Evolutionary conservation across 805 yeast species (phyloP).

Genomic region (Metschnikowia lochheadii): DNA sequence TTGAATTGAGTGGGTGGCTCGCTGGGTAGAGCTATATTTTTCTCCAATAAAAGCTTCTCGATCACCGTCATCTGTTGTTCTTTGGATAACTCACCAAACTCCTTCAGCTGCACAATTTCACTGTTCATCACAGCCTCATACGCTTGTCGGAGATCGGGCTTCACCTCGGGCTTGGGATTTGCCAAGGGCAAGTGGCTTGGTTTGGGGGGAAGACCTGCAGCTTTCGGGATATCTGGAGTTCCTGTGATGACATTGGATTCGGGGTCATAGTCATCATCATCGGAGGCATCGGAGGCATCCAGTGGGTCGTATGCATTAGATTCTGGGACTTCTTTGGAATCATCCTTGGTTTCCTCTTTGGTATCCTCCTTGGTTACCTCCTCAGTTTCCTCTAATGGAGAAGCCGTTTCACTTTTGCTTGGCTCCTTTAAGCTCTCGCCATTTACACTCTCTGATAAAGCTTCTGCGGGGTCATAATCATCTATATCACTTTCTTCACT

Average conservation of each 20-base stretch:
- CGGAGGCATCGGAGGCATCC: slow-evolving; percentile 3
- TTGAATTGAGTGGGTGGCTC: not conserved
- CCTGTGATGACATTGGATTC: slow-evolving; percentile 5
- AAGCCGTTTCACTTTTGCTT: not conserved
- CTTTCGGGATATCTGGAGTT: not conserved
- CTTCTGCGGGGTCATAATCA: slow-evolving; percentile 2
- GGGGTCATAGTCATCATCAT: slow-evolving; percentile 17
- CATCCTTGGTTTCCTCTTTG: too few species aligned
- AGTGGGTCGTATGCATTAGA: too few species aligned
- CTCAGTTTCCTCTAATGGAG: not conserved
- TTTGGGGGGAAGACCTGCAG: slow-evolving; percentile 13
- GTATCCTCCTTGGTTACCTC: not conserved
- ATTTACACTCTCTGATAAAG: not conserved
- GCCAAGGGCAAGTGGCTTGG: slow-evolving; percentile 10
- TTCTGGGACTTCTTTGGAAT: too few species aligned
- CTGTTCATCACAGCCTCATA: slow-evolving; percentile 35
- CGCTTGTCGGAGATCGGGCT: slow-evolving; percentile 25
- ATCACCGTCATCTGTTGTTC: slow-evolving; percentile 30
- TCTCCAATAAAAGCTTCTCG: slow-evolving; percentile 36
- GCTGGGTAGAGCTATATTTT: slow-evolving; percentile 26
- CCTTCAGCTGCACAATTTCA: slow-evolving; percentile 31
- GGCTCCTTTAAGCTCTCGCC: not conserved
- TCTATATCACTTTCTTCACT: not conserved
- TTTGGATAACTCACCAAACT: slow-evolving; percentile 34
- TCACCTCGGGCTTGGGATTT: slow-evolving; percentile 4